Base-by-base conservation (phyloP, 139 green algal species). In the Coccomyxa sp. region DNA sequence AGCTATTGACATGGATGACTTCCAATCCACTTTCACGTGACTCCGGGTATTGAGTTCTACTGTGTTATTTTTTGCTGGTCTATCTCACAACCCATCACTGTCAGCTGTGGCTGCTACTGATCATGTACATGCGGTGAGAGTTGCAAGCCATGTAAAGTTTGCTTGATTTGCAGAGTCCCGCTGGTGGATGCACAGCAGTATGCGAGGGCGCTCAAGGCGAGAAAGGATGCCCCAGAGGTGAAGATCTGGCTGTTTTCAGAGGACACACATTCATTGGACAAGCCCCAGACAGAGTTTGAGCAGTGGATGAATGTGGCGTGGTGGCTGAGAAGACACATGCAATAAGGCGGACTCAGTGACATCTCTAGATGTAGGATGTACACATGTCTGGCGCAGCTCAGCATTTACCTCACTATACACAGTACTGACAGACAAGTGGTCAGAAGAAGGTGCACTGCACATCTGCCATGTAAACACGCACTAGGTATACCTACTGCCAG, bases 261-360 rank as follows among this genome's bases (percentile, higher is more conserved):
- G 70, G 95, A 98, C 82, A 87, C 71, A 1, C 95, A 98, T 79
- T 89, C 88, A 0, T 84, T 98, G 74, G 92, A 95, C 86, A 91
- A 89, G 80, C 92, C 94, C 5, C 92, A 97, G 86, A 96, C 93
- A 0, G 94, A 98, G 80, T 97, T 92, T 78, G 94, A 98, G 85
- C 86, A 88, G 77, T 95, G 86, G 87, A 18, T 95, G 33, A 95
- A 91, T n/a, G 78, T 85, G 2, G 84, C 82, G 0, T 86, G 75
- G 76, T 94, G 89, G 92, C 81, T 95, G 22, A 90, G 90, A 80
- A 54, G 72, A 58, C 68, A 80, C 34, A 70, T 80, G 68, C n/a
- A n/a, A n/a, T n/a, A n/a, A n/a, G n/a, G n/a, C n/a, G n/a, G n/a
- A n/a, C n/a, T n/a, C n/a, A n/a, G n/a, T n/a, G n/a, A n/a, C n/a